Conservation (phyloP, 2,329 filamentous ascomycete genomes). For the Tricladium varicosporioides region DNA sequence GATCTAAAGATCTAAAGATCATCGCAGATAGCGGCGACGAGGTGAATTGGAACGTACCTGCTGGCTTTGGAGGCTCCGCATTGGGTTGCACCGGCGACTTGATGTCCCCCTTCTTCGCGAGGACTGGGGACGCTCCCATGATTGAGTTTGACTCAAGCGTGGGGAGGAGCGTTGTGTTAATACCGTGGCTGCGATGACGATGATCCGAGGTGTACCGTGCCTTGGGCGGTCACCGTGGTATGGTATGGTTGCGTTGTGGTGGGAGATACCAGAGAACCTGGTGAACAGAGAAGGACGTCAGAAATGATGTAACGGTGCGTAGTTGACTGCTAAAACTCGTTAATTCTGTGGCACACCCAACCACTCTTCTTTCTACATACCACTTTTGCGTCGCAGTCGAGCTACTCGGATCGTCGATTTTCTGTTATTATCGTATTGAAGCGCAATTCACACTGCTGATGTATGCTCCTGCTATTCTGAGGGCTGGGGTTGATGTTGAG, state of each 20-base stretch:
- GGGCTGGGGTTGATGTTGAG: not conserved
- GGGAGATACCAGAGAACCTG: not conserved
- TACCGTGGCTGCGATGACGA: slow-evolving; percentile 19
- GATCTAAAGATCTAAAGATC: not conserved
- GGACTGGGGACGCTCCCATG: slow-evolving; percentile 28
- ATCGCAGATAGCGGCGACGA: not conserved
- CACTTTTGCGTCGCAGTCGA: not conserved
- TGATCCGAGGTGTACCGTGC: not conserved
- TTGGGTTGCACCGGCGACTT: slow-evolving; percentile 28
- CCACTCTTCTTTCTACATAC: not conserved
- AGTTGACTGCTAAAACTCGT: not conserved
- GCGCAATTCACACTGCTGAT: too few species aligned
- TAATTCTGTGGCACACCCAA: not conserved
- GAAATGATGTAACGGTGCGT: not conserved
- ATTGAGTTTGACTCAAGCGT: slow-evolving; percentile 16
- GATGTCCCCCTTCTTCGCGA: slow-evolving; percentile 23
- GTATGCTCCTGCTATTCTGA: too few species aligned
- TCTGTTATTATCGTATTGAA: too few species aligned
- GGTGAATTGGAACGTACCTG: slow-evolving; percentile 20
- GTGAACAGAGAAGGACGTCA: too few species aligned
- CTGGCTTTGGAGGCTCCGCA: slow-evolving; percentile 15
- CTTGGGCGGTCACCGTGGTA: not conserved
- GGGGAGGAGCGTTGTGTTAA: slow-evolving; percentile 6
- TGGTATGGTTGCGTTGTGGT: not conserved
- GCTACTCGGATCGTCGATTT: too few species aligned